Percentiles rank a stretch among this genome's conserved stretches.
Conservation (phyloP, 805 yeast species). For the Metschnikowia hibisci region DNA sequence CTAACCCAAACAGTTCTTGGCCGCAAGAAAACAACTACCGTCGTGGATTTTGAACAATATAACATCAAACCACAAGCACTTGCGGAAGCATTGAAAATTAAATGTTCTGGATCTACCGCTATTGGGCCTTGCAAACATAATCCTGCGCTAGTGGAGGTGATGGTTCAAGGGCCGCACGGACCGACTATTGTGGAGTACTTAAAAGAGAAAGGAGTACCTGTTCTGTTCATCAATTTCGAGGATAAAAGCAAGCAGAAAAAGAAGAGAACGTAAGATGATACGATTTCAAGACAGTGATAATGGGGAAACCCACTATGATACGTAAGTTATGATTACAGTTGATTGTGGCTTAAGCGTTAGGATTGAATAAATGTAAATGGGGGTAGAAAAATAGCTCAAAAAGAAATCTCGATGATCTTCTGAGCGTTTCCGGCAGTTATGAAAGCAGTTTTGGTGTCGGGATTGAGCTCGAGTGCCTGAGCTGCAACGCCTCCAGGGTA, state of each 20-base stretch:
- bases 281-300: neutral
- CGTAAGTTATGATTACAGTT: too few species aligned
- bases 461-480: conserved; percentile 46
- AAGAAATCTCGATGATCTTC: conserved; percentile 54
- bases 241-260: conserved; percentile 58
- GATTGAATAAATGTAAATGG: neutral
- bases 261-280: conserved; percentile 20
- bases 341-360: too few species aligned
- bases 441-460: conserved; percentile 54
- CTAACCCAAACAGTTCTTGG: conserved; percentile 76
- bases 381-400: conserved; percentile 25
- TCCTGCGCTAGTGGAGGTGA: conserved; percentile 60
- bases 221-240: conserved; percentile 59
- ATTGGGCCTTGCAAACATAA: conserved; percentile 56
- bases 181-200: conserved; percentile 56
- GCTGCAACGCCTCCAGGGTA: conserved; percentile 62
- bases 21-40: conserved; percentile 71
- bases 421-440: conserved; percentile 52
- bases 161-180: conserved; percentile 90
- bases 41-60: conserved; percentile 66
- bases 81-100: conserved; percentile 64
- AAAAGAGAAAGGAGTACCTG: conserved; percentile 57
- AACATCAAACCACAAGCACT: conserved; percentile 60
- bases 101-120: conserved; percentile 88
- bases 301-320: neutral